Base-by-base conservation (phyloP, 1,284 basidiomycete genomes). In the Sporisorium exsertum region DNA sequence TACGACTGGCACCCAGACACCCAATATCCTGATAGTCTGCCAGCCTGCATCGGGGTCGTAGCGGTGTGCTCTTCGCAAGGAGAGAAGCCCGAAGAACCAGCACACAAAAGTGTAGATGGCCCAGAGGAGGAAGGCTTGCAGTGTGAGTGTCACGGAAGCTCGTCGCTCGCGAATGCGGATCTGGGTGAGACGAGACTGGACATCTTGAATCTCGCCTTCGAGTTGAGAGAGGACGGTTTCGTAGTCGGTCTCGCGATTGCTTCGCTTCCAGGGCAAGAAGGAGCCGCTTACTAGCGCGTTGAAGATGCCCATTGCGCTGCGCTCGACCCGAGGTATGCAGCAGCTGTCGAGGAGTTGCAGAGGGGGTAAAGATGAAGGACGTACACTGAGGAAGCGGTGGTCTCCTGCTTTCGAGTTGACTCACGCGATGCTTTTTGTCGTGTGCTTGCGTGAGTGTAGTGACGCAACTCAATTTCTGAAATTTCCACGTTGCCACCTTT, bases 121-220 rank as follows among this genome's bases (percentile, higher is more conserved):
- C 95, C 95, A 98, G 40, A 89, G 86, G 0, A 91, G 89, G 72
- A 96, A 87, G 0, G 94, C 91, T 83, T 94, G 96, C 6, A 94
- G 86, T 0, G 95, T 95, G 52, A 93, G 90, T 32, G 93, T 88
- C 50, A 95, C 88, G 13, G 91, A 92, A 3, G 93, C 89, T 2
- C 95, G 89, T 42, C 94, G 90, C 86, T 97, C 92, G 26, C 95
- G 91, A 53, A 94, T 87, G 12, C 93, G 91, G 80, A 98, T 93
- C 84, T 95, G 94, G 1, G 93, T 91, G 9, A 99, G 90, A 66
- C 91, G 90, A 37, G 90, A 89, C 86, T 96, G 92, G 26, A 87
- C 87, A 16, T 86, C 84, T 32, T 84, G 79, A 71, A 89, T 89
- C 29, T 88, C 86, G 22, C 83, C 81, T 18, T 88, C 86, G 12